Percentiles rank a stretch among this genome's conserved stretches.
phyloP scores from a whole-genome alignment of 495 filamentous ascomycete genomes.

The Penicillium parvum region DNA sequence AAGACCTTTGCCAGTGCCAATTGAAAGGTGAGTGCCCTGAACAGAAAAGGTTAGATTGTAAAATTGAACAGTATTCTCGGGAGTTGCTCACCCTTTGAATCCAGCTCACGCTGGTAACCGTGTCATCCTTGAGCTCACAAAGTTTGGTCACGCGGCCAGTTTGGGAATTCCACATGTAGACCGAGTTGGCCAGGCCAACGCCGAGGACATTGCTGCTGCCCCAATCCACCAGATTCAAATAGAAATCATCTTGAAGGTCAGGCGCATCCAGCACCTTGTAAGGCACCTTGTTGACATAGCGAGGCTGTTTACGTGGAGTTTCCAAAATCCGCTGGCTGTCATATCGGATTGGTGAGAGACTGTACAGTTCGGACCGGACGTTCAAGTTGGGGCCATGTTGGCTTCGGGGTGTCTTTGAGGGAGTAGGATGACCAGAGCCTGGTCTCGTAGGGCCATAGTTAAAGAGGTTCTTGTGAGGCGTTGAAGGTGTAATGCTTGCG shows the following conservation, averaged over 20 bases:
- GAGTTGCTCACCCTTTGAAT: slow-evolving; percentile 67
- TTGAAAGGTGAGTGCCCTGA: slow-evolving; percentile 87
- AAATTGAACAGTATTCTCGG: neutral
- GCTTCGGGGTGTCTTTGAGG: slow-evolving; percentile 83
- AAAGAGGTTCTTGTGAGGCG: slow-evolving; percentile 96
- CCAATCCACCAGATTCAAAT: slow-evolving; percentile 96
- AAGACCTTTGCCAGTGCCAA: slow-evolving; percentile 87
- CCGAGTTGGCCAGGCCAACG: slow-evolving; percentile 84
- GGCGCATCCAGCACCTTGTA: slow-evolving; percentile 98
- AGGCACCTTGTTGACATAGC: slow-evolving; percentile 89
- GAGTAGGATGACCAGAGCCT: slow-evolving; percentile 71
- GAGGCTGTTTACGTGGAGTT: slow-evolving; percentile 78
- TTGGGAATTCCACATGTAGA: slow-evolving; percentile 98
- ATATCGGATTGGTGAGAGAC: slow-evolving; percentile 83
- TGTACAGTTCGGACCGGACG: slow-evolving; percentile 86
- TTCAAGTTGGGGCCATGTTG: slow-evolving; percentile 81
- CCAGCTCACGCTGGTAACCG: slow-evolving; percentile 94
- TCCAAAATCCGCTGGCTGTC: slow-evolving; percentile 88
- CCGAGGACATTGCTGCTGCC: slow-evolving; percentile 91
- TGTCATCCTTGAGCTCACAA: slow-evolving; percentile 89
- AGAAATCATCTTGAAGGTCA: slow-evolving; percentile 94
- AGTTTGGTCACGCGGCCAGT: slow-evolving; percentile 84
- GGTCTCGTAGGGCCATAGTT: slow-evolving; percentile 79
- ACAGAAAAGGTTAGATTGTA: slow-evolving; percentile 8
- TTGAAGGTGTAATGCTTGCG: slow-evolving; percentile 77